Evolutionary conservation across 352 stramenopile species (phyloP).

Genomic region (Globisporangium nunn): DNA sequence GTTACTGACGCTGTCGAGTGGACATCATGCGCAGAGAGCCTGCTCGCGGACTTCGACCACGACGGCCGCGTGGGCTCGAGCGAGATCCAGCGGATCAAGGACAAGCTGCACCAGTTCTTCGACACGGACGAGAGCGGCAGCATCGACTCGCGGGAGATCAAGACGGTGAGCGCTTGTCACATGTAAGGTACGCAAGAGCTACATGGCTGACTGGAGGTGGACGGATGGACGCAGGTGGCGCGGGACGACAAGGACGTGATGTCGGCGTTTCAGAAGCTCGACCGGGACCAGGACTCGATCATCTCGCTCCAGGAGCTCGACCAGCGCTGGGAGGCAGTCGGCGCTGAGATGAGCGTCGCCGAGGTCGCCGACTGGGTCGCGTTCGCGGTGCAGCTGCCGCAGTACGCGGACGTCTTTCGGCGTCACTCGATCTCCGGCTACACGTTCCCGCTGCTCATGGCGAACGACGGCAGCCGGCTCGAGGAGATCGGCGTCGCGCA

Average conservation of each 20-base stretch:
- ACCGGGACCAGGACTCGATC: conserved; percentile 69
- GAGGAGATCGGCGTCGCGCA: conserved; percentile 67
- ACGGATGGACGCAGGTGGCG: conserved; percentile 19
- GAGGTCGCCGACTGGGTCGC: conserved; percentile 81
- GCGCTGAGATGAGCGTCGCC: conserved; percentile 80
- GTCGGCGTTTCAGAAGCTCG: conserved; percentile 66
- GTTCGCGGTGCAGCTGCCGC: conserved; percentile 71
- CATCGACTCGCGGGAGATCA: conserved; percentile 69
- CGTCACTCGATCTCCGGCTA: conserved; percentile 80
- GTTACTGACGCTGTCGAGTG: not conserved
- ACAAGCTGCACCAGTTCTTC: conserved; percentile 75
- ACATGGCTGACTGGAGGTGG: not conserved
- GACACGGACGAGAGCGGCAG: conserved; percentile 73
- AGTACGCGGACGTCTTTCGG: conserved; percentile 76
- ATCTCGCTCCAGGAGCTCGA: conserved; percentile 82
- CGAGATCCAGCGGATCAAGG: conserved; percentile 77
- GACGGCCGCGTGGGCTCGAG: conserved; percentile 63
- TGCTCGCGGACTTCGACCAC: conserved; percentile 75
- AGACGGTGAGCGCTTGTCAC: conserved; percentile 20
- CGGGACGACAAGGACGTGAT: conserved; percentile 59
- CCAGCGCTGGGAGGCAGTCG: conserved; percentile 68
- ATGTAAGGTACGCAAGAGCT: too few relatives aligned
- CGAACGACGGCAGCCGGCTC: conserved; percentile 62
- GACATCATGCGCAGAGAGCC: conserved; percentile 31
- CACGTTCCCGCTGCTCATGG: conserved; percentile 83